phyloP scores from a whole-genome alignment of 2,329 filamentous ascomycete genomes.

The Botrytis hyacinthi region DNA sequence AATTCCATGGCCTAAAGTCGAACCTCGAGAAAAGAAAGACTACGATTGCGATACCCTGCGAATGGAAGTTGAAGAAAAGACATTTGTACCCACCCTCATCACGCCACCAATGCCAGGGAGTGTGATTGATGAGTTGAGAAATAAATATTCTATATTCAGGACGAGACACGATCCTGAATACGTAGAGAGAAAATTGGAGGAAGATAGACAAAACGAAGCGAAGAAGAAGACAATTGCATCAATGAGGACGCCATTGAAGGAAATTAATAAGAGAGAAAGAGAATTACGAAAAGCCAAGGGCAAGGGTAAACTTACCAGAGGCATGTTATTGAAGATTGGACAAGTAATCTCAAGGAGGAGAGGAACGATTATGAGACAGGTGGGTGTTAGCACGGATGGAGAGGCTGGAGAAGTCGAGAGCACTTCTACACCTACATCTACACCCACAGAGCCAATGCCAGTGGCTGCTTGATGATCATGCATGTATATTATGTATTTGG shows the following conservation, averaged over 20 bases:
- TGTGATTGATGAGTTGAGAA: constrained; percentile 84
- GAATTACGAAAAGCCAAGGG: constrained; percentile 35
- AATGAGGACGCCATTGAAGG: constrained; percentile 39
- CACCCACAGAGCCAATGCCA: constrained; percentile 16
- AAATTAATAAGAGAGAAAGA: constrained; percentile 35
- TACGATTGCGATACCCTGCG: constrained; percentile 69
- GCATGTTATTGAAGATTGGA: constrained; percentile 39
- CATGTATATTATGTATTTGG: constrained; percentile 36
- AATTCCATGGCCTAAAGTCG: constrained; percentile 72
- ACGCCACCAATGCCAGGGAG: constrained; percentile 72
- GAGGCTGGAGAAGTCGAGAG: not conserved
- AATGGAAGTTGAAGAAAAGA: constrained; percentile 69
- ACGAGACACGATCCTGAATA: constrained; percentile 77
- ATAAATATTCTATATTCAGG: constrained; percentile 78
- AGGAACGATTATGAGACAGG: constrained; percentile 25
- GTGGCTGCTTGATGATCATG: constrained; percentile 24
- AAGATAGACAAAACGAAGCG: constrained; percentile 49
- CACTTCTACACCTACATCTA: not conserved
- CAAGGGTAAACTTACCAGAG: constrained; percentile 34
- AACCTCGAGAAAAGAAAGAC: constrained; percentile 51
- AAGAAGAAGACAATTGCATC: constrained; percentile 30
- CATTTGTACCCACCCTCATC: constrained; percentile 76
- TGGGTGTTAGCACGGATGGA: constrained; percentile 23
- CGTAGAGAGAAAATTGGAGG: constrained; percentile 59
- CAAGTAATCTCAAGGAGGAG: constrained; percentile 37